Base-by-base conservation (phyloP, 495 filamentous ascomycete genomes). In the Jackrogersella minutella region DNA sequence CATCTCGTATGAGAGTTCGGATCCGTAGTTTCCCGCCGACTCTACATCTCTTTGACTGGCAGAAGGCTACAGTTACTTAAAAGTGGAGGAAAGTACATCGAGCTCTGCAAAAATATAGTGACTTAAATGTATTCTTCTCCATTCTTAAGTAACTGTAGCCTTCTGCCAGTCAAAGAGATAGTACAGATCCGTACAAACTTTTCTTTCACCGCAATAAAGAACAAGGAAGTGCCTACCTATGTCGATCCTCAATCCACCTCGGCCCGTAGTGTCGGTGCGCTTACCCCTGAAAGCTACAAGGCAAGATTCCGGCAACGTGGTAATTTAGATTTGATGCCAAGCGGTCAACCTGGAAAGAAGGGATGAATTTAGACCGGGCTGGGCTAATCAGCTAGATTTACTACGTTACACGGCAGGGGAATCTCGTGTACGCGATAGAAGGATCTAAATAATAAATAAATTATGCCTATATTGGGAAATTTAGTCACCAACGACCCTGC, bases 401-500 rank as follows among this genome's bases (percentile, higher is more conserved):
- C 40, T 62, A 68, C 64, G 58, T 62, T 68, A 58, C 64, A 68
- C 39, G 26, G 52, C 39, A 17, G 58, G 30, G 36, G 24, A 52
- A 44, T 51, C 37, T 22, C 41, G 16, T 21, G 19, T 52, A 17
- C 36, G 31, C 26, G 55, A 57, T 37, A 5, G 64, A 46, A 68
- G 64, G 64, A 68, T 62, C 17, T 14, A 49, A 30, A 30, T 30
- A 7, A 30, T 30, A 7, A 3, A 39, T 24, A n/a, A 31, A 57
- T 62, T 58, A 61, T 33, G 34, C 59, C 65, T 59, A 62, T 68
- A 68, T 55, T 34, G 47, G 58, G 59, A 59, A 63, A 63, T 68
- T 7, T 59, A 54, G 47, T 52, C 21, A 21, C 58, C 36, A 39
- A 47, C 34, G 24, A n/a, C 24, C 52, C 34, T 57, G 34, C 46